Conservation (phyloP, 176 grass and related monocot species). For the Puya raimondii region DNA sequence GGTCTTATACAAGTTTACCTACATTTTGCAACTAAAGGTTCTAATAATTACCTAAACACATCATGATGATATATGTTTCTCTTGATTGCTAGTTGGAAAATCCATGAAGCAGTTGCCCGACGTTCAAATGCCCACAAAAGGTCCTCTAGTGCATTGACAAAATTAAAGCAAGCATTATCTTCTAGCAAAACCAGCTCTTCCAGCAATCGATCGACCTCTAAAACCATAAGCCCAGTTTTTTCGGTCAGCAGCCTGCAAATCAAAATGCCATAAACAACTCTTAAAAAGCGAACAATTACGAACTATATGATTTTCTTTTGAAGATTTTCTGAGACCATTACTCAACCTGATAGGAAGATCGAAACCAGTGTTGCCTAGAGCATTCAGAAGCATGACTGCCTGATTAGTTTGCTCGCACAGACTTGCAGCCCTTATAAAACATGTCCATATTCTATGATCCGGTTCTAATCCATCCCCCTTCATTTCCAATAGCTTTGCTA, state of each 20-base stretch:
- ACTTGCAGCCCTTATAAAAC: conserved; percentile 89
- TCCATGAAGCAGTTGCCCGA: conserved; percentile 69
- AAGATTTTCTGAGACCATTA: conserved; percentile 6
- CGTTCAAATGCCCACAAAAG: conserved; percentile 87
- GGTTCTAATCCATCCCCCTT: conserved; percentile 69
- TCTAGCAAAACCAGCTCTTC: conserved; percentile 40
- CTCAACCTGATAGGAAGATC: conserved; percentile 77
- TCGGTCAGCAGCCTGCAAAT: conserved; percentile 58
- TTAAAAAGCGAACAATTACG: neutral
- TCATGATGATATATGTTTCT: conserved; percentile 59
- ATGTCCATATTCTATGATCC: conserved; percentile 93
- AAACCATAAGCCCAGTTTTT: conserved; percentile 39
- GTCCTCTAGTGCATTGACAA: conserved; percentile 93
- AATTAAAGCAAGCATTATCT: conserved; percentile 72
- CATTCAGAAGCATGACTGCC: conserved; percentile 58
- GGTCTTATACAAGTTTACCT: too few relatives aligned
- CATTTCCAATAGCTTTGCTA: conserved; percentile 63
- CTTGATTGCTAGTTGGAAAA: conserved; percentile 82
- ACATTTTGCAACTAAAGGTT: conserved; percentile 9
- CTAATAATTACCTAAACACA: conserved; percentile 54
- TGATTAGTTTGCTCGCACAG: conserved; percentile 65
- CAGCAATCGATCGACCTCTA: conserved; percentile 45
- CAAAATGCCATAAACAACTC: conserved; percentile 17
- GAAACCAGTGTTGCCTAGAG: conserved; percentile 69
- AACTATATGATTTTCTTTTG: conserved; percentile 14